Evolutionary conservation across 257 asterid species (phyloP).

Genomic region (Rehmannia glutinosa): DNA sequence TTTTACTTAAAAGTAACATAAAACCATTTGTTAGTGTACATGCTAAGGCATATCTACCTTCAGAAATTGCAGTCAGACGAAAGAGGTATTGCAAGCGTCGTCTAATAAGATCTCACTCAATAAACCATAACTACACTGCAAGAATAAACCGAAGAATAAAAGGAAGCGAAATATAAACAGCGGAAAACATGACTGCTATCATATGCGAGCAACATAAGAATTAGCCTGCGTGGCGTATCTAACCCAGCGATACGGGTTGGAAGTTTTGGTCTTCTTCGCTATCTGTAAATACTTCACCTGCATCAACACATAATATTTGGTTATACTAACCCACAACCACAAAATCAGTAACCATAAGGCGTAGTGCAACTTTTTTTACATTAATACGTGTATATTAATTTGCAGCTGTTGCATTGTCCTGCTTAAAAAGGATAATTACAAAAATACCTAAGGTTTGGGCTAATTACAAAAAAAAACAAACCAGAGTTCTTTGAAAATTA

Average conservation of each 20-base stretch:
- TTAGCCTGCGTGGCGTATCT: conserved; percentile 95
- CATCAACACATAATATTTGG: conserved; percentile 20
- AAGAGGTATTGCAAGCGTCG: background rate
- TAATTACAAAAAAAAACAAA: background rate
- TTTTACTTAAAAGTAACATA: too few species aligned
- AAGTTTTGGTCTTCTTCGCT: conserved; percentile 71
- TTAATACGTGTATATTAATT: background rate
- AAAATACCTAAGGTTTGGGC: too few species aligned
- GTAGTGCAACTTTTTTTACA: background rate
- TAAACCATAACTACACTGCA: background rate
- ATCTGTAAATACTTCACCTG: conserved; percentile 97
- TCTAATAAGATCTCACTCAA: background rate
- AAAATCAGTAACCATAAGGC: background rate
- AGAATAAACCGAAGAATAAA: background rate
- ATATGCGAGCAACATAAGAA: conserved; percentile 96
- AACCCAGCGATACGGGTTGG: conserved; percentile 97
- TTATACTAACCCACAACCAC: background rate
- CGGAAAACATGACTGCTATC: conserved; percentile 11
- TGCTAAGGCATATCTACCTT: background rate
- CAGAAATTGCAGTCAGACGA: background rate
- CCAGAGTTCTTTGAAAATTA: too few species aligned
- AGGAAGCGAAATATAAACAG: background rate
- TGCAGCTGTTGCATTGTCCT: background rate
- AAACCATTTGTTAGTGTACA: too few species aligned
- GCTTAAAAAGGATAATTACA: too few species aligned